phyloP scores from a whole-genome alignment of 305 asterid genomes.

The Rubia balearica region DNA sequence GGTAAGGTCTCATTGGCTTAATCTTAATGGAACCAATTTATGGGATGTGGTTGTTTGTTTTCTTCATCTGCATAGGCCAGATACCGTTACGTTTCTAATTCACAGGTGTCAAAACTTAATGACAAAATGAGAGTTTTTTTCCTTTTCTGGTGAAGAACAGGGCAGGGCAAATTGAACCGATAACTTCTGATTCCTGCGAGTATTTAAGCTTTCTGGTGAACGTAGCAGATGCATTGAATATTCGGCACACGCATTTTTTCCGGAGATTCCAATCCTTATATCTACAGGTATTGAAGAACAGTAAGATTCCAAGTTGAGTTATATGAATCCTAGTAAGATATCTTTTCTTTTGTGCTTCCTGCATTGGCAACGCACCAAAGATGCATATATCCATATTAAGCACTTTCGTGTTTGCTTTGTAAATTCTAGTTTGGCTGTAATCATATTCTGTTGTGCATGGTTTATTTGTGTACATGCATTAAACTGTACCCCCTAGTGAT shows the following conservation, averaged over 20 bases:
- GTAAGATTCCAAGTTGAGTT: neutral
- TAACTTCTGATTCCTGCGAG: neutral
- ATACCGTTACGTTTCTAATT: neutral
- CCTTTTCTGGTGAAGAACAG: neutral
- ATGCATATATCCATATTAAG: slow-evolving; percentile 11
- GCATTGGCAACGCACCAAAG: slow-evolving; percentile 59
- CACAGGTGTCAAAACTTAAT: neutral
- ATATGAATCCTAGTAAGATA: slow-evolving; percentile 9
- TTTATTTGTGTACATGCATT: slow-evolving; percentile 12
- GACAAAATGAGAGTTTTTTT: neutral
- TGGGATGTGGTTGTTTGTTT: slow-evolving; percentile 2
- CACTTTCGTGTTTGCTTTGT: neutral
- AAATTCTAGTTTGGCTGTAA: neutral
- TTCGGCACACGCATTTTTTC: neutral
- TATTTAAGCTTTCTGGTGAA: neutral
- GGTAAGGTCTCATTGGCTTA: slow-evolving; percentile 7
- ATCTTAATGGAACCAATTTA: neutral
- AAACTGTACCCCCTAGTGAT: neutral
- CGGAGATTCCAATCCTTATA: neutral
- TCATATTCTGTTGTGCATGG: slow-evolving; percentile 2
- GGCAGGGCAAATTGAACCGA: neutral
- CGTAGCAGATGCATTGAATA: neutral
- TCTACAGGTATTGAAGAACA: neutral
- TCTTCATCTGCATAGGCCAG: neutral
- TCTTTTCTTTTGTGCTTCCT: slow-evolving; percentile 36